These are phyloP conservation scores for Eustoma russellianum DNA, from an alignment of 257 asterid genomes.

Conservation along the genomic window DNA sequence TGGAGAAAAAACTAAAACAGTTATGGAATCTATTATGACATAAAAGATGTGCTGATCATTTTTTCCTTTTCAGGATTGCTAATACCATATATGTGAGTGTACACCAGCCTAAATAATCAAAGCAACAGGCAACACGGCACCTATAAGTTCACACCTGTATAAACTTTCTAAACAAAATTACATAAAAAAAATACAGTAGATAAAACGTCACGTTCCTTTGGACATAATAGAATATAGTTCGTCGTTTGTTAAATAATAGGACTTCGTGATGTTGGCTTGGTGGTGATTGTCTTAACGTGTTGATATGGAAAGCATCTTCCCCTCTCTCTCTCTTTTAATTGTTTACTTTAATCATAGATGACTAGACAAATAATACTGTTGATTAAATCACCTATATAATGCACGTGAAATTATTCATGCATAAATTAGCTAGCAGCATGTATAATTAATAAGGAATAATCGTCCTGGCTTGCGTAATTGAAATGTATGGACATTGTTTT, in stretches of 20 bases:
- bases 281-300: background rate
- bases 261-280: background rate
- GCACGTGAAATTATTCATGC: constrained; percentile 1
- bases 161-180: background rate
- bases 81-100: no score
- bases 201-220: background rate
- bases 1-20: no score
- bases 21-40: no score
- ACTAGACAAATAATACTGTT: no score
- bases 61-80: no score
- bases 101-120: background rate
- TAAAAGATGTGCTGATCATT: no score
- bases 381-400: background rate
- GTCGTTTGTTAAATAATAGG: background rate
- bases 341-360: background rate
- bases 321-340: no score
- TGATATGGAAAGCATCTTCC: background rate
- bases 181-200: background rate
- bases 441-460: no score
- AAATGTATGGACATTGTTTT: no score
- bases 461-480: no score
- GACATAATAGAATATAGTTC: background rate
- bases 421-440: no score
- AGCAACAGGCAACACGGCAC: background rate
- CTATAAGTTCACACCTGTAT: background rate